phyloP scores from a whole-genome alignment of 139 green algal genomes.

The Auxenochlorella pyrenoidosa region DNA sequence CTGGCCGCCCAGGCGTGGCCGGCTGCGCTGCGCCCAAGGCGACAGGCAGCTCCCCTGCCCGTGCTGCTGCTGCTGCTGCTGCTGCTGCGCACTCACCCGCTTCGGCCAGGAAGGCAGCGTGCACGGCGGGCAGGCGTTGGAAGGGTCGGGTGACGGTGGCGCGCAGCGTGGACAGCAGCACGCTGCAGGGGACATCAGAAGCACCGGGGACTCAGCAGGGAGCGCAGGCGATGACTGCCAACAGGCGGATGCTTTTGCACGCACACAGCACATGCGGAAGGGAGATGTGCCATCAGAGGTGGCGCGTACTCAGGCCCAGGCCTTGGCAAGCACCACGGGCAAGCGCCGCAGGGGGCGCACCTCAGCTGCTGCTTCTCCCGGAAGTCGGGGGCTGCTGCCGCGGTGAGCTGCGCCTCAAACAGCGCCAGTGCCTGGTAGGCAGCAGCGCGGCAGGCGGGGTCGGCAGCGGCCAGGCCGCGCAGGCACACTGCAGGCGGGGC shows the following conservation, averaged over 20 bases:
- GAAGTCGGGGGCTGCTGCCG: not conserved
- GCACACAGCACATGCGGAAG: too few relatives aligned
- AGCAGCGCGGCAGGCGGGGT: constrained; percentile 29
- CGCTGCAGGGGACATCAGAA: not conserved
- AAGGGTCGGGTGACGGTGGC: constrained; percentile 49
- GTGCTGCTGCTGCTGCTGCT: too few relatives aligned
- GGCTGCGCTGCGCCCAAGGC: too few relatives aligned
- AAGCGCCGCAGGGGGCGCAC: not conserved
- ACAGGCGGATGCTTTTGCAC: not conserved
- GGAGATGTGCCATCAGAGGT: too few relatives aligned
- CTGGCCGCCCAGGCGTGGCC: too few relatives aligned
- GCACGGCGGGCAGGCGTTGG: constrained; percentile 60
- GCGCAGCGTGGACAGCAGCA: constrained; percentile 61
- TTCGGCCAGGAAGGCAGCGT: constrained; percentile 67
- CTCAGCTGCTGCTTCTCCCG: constrained; percentile 37
- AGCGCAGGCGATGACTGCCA: not conserved
- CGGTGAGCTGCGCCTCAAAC: constrained; percentile 14
- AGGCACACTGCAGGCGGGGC: constrained; percentile 44
- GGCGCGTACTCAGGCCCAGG: not conserved
- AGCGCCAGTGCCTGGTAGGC: constrained; percentile 35
- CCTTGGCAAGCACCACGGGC: not conserved
- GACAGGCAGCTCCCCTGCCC: too few relatives aligned
- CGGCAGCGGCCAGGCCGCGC: constrained; percentile 50
- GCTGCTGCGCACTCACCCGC: constrained; percentile 28
- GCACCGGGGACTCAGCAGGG: too few relatives aligned